Evolutionary conservation across 1,284 basidiomycete genomes (phyloP), one percentile per base, ranked within the genome.

Genomic region (Moniliophthora roreri): DNA sequence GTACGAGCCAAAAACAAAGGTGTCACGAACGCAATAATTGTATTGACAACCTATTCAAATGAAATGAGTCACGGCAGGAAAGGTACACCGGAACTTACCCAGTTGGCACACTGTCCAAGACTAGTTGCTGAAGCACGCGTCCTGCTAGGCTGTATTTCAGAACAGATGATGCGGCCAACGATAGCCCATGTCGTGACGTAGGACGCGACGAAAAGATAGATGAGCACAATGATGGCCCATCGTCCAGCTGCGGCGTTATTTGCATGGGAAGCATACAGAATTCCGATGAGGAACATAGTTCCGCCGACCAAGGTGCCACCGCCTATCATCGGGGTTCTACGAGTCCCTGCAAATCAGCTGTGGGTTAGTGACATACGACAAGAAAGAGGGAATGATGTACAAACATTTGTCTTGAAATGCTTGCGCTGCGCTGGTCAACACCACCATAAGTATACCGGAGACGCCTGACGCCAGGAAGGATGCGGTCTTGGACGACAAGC

Each of bases 381-480:
- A 20, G 16, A 8, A 15, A 28, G n/a, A n/a, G 37, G 23, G 24
- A 18, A 18, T 21, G 4, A 28, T 36, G 6, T 24, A 5, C 48
- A 9, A 39, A 40, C 48, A 50, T 40, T 32, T 50, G n/a, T 50
- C 48, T 50, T 50, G 48, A 23, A 50, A 50, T n/a, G 24, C 21
- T 39, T 39, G 48, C 10, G 48, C 36, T 23, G 23, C 48, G 21
- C 39, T 41, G 26, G 77, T 79, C 49, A 70, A 68, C 11, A 65
- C 67, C n/a, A 81, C 57, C 54, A 74, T 77, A 35, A 79, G 62
- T 40, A 82, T 66, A 36, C 79, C 80, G 2, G 78, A 78, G 8
- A 81, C 69, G 7, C 79, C 80, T 6, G 77, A 78, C 0, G 80
- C 78, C 23, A 81, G 66, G 63, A 82, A 80, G 0, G 77, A 73